Evolutionary conservation across 768 basidiomycete genomes (phyloP), one percentile per base, ranked within the genome.

Genomic region (Crucibulum laeve): DNA sequence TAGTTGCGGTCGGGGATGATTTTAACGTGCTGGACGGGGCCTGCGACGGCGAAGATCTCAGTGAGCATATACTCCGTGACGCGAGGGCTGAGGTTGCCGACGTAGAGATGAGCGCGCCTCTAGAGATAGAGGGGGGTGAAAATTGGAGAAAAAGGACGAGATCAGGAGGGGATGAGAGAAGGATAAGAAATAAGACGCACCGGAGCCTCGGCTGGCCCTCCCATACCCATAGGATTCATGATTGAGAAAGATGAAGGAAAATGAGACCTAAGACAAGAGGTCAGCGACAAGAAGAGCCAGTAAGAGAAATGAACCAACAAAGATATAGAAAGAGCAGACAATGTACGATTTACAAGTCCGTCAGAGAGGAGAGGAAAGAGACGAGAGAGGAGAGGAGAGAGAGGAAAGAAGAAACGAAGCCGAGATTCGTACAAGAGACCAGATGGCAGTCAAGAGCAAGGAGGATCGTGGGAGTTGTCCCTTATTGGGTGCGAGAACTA

Each of bases 21-120:
- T 82, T 99, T 99, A 65, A 97, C 95, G 64, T 94, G 90, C 67
- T 95, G 91, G 50, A 98, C 96, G 47, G 92, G 87, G 35, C 95
- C 96, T 61, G 91, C 91, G 59, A 93, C 91, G 63, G 91, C 91
- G 62, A 93, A 94, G 50, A 93, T 94, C 67, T 98, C 95, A 34
- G 91, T 92, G 61, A 98, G 84, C 90, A 98, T 98, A 71, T 93
- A 95, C 73, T 98, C 96, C 42, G 94, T 98, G 41, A 99, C 96
- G 35, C 96, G 82, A 51, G 95, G 93, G 59, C 89, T 92, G 63
- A 99, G 76, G 68, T 98, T 98, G 50, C 96, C 96, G 65, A 99
- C 91, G 65, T 99, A 99, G 56, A 99, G 85, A 74, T 99, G 96
- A 53, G 96, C 94, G 55, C 93, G 80, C 65, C 88, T 79, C 87